Evolutionary conservation across 306 rosid species (phyloP).

Genomic region (Rubus parviflorus): DNA sequence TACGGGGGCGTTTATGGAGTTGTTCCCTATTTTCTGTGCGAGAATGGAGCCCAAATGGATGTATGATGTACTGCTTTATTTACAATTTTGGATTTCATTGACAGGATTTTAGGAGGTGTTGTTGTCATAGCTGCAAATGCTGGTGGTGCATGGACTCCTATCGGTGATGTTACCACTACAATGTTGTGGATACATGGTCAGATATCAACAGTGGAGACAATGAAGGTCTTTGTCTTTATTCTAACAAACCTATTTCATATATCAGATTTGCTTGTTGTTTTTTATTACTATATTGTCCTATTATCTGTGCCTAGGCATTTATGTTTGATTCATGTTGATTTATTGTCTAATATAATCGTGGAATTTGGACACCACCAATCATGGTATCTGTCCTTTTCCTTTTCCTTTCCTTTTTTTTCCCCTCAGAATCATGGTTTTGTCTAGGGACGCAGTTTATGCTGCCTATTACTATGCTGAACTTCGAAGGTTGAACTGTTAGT

Average conservation of each 20-base stretch:
- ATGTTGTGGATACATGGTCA: slow-evolving; percentile 99
- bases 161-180: slow-evolving; percentile 95
- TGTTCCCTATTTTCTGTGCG: neutral
- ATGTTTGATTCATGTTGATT: neutral
- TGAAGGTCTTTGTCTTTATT: slow-evolving; percentile 53
- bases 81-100: slow-evolving; percentile 34
- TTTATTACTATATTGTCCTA: neutral
- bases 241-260: slow-evolving; percentile 10
- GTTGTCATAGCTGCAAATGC: slow-evolving; percentile 97
- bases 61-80: neutral
- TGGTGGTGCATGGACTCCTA: slow-evolving; percentile 99
- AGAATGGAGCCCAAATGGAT: neutral
- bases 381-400: neutral
- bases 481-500: slow-evolving; percentile 1
- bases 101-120: slow-evolving; percentile 96
- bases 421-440: neutral
- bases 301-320: neutral
- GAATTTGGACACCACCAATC: neutral
- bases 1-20: neutral
- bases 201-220: slow-evolving; percentile 72
- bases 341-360: neutral
- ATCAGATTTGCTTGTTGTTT: neutral
- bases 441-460: neutral
- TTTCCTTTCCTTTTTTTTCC: neutral
- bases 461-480: neutral